Base-by-base conservation (phyloP, 1,284 basidiomycete species). In the Fomitopsis betulina region DNA sequence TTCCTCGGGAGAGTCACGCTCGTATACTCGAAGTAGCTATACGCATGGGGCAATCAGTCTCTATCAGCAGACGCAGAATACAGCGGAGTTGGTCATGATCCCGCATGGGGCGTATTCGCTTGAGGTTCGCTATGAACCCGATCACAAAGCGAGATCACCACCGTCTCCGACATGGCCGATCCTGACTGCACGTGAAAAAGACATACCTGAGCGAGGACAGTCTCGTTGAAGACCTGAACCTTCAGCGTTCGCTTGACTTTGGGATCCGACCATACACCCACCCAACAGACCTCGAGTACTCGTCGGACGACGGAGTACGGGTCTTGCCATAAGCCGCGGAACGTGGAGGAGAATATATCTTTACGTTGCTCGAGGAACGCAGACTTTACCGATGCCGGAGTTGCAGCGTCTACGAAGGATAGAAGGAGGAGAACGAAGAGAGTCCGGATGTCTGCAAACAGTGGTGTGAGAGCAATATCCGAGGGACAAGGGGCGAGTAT, bases 1-100 rank as follows among this genome's bases (percentile, higher is more conserved):
- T 10, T 75, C 76, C 65, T 92, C 89, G 0, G 79, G 61, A n/a
- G 63, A 66, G 1, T 69, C 69, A 2, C 86, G 80, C 12, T 86
- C 84, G 62, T 92, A 93, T 1, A 92, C 72, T 68, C 87, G 89
- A 33, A 83, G 59, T 30, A 92, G 75, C 89, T 91, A 27, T 7
- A 12, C 12, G 15, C 2, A 21, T 15, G 12, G 3, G 43, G 23
- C 10, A 45, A 23, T 7, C 23, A 35, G n/a, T 23, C 7, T 50
- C 50, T 53, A 56, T 58, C 39, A 47, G 30, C 50, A 38, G 49
- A 37, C 35, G 35, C 9, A 15, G 7, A 30, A 17, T 15, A 13
- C 32, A 30, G 9, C 12, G 4, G 35, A 10, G 35, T 37, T 37
- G 13, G 35, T 3, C 35, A 15, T 37, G 35, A 37, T 12, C 13